Base-by-base conservation (phyloP, 1,284 basidiomycete species). In the Cryptococcus sp. region DNA sequence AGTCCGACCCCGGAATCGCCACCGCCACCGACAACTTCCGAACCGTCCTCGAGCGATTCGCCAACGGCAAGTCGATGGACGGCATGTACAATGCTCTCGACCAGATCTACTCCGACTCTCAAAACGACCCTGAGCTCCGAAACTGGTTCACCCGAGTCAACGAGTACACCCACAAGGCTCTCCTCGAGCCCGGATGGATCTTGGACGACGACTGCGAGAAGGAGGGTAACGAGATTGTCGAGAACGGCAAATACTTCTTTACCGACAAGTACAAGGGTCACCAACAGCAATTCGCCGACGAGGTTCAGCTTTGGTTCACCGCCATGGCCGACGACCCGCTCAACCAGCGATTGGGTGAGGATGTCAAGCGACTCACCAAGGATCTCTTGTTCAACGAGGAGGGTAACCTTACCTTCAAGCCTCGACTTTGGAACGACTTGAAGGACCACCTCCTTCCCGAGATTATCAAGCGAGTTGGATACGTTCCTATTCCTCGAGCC, bases 321-420 rank as follows among this genome's bases (percentile, higher is more conserved):
- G 83, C 84, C 7, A 84, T 94, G 78, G 82, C 81, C 39, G 80
- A 90, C 12, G 94, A 97, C 72, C 84, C 86, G 1, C 77, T 88
- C 57, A 91, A 90, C 78, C 76, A 75, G 59, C 78, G 82, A 51
- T 86, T 93, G 61, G 86, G 86, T 25, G 79, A 87, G 46, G 86
- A 92, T 67, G 85, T 87, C 82, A 84, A 85, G 38, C 78, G 85
- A 6, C 78, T 97, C 45, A 88, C 86, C 40, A 83, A 81, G 61
- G 85, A 95, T 63, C 69, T 97, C 12, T 75, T 89, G 26, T 86
- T 90, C 66, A 67, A 75, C 67, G 74, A 74, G 47, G 84, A 92
- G 55, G 90, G 90, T n/a, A 82, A 81, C 58, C 76, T 94, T 46
- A 83, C 82, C 65, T 95, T 91, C 80, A 97, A 98, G 79, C 80